Conservation (phyloP, 2,329 filamentous ascomycete genomes). For the Verticillium longisporum region DNA sequence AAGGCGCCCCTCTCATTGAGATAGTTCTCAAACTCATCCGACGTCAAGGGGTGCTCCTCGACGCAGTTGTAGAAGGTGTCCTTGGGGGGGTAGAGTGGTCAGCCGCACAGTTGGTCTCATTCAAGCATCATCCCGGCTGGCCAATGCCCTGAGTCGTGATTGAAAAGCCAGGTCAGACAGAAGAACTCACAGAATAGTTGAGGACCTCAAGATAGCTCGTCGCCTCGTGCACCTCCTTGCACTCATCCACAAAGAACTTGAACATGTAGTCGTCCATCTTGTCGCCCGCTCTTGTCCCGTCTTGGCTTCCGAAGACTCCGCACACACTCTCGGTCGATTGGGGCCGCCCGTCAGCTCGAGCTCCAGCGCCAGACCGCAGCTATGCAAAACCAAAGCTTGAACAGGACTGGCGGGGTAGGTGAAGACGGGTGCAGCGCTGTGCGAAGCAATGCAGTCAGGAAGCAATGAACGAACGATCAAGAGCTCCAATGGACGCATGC, state of each 20-base stretch:
- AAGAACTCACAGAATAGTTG: conserved; percentile 47
- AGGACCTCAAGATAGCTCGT: conserved; percentile 52
- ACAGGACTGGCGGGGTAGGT: neutral
- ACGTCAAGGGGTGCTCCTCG: conserved; percentile 44
- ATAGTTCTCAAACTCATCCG: conserved; percentile 54
- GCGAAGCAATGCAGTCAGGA: neutral
- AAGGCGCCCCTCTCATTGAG: conserved; percentile 45
- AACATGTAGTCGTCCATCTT: conserved; percentile 56
- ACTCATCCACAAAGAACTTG: conserved; percentile 37
- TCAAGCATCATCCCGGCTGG: neutral
- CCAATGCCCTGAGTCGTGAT: neutral
- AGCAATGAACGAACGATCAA: neutral
- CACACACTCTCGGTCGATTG: neutral
- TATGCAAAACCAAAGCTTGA: neutral
- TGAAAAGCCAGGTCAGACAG: neutral
- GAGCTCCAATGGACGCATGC: neutral
- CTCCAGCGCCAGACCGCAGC: neutral
- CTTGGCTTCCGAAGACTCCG: neutral
- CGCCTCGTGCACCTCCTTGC: conserved; percentile 40
- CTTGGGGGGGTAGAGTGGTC: conserved; percentile 20
- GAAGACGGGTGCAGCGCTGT: neutral
- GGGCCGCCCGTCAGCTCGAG: neutral
- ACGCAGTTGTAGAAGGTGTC: conserved; percentile 40
- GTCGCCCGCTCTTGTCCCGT: neutral
- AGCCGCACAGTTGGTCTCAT: neutral